These are phyloP conservation scores for Calonectria fujianensis DNA, from an alignment of 2,329 filamentous ascomycete species.

Conservation along the genomic window DNA sequence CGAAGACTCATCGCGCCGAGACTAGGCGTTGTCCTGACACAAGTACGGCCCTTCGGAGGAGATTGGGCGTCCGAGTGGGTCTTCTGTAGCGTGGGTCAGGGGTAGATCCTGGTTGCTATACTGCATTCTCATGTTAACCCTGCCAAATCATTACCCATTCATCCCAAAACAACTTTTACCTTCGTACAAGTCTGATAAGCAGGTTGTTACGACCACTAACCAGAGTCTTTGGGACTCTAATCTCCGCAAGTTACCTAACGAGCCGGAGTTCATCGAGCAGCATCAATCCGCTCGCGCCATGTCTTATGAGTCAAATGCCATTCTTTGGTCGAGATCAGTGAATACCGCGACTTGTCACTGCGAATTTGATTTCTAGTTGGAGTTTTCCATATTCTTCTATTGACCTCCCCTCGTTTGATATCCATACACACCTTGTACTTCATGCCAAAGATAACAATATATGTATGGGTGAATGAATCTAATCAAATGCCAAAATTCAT, in stretches of 20 bases:
- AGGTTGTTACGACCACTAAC: neutral
- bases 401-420: fast-evolving
- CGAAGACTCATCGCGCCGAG: neutral
- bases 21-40: neutral
- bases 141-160: neutral
- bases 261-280: neutral
- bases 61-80: neutral
- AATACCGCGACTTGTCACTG: neutral
- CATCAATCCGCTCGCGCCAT: neutral
- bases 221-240: neutral
- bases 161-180: neutral
- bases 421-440: neutral
- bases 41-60: neutral
- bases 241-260: neutral
- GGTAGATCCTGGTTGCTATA: neutral
- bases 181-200: neutral
- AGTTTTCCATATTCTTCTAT: neutral
- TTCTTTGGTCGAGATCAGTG: neutral
- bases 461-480: neutral
- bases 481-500: neutral
- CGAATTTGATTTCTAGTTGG: neutral
- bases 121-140: neutral
- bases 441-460: neutral
- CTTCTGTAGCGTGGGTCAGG: neutral
- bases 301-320: neutral